Conservation (phyloP, 1,139 yeast species). For the Suhomyces bribrorum region DNA sequence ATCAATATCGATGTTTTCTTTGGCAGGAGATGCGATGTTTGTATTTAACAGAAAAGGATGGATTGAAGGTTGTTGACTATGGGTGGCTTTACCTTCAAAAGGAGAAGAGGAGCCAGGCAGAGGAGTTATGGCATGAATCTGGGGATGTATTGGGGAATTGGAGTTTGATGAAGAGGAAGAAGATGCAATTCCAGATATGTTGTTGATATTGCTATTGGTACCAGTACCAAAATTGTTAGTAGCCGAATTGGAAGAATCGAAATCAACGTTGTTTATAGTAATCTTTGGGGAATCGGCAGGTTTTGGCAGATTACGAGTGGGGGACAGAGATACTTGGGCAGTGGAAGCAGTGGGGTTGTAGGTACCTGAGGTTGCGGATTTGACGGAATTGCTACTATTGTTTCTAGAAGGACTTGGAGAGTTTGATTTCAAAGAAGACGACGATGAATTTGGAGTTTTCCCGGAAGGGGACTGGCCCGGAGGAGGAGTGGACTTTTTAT, state of each 20-base stretch:
- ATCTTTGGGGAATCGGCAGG: slow-evolving; percentile 30
- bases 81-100: slow-evolving; percentile 22
- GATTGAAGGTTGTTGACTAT: slow-evolving; percentile 28
- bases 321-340: slow-evolving; percentile 10
- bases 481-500: slow-evolving; percentile 15
- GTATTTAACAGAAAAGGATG: slow-evolving; percentile 41
- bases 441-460: slow-evolving; percentile 9
- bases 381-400: slow-evolving; percentile 32
- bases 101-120: slow-evolving; percentile 13
- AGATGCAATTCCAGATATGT: slow-evolving; percentile 15
- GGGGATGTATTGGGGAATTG: slow-evolving; percentile 28
- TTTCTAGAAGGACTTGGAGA: slow-evolving; percentile 41
- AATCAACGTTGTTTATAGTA: slow-evolving; percentile 24
- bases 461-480: slow-evolving; percentile 9
- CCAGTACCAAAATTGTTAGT: slow-evolving; percentile 21
- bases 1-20: slow-evolving; percentile 48
- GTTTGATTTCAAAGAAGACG: slow-evolving; percentile 30
- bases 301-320: slow-evolving; percentile 18
- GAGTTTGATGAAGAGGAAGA: slow-evolving; percentile 37
- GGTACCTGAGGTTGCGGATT: slow-evolving; percentile 23
- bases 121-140: slow-evolving; percentile 10
- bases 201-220: slow-evolving; percentile 22
- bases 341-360: slow-evolving; percentile 17
- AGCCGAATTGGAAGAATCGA: slow-evolving; percentile 17
- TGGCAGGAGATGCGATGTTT: slow-evolving; percentile 46